Base-by-base conservation (phyloP, 108 stramenopile genomes). In the Cylindrotheca fusiformis region DNA sequence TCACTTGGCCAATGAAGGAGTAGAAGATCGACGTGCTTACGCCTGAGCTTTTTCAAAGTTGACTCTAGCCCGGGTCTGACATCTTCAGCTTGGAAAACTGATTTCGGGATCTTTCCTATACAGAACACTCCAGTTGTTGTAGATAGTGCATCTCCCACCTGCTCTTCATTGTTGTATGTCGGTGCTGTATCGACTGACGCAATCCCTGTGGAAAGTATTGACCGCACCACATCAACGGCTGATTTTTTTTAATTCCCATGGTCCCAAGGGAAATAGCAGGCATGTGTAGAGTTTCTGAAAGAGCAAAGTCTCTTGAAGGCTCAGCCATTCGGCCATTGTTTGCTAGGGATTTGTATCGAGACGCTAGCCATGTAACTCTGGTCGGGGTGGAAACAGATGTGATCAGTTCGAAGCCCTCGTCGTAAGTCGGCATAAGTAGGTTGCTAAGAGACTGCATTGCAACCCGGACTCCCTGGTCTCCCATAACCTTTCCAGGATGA, bases 1-100 rank as follows among this genome's bases (percentile, higher is more conserved):
- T 85, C 87, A 25, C 63, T 75, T 27, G 92, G 92, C 92, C 92
- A 93, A 57, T 93, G 92, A 8, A 93, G 77, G 19, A 93, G 50
- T 12, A 88, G 67, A 29, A 93, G 67, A 57, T 90, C 85, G 29
- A 67, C 87, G 22, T 29, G 55, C 2, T 53, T 21, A 25, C 68
- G 70, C 25, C 69, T 48, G 32, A 93, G 66, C 3, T 56, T 47
- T 0, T 52, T 6, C 10, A 90, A 70, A 20, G 80, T 87, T 19
- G 45, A 50, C 1, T 53, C 52, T n/a, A 90, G 60, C 57, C 84
- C 81, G 0, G 55, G 27, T 0, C 78, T 69, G 1, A 90, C 92
- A 49, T 87, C 61, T 19, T 80, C 63, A n/a, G 85, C 41, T 21
- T 55, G 48, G 8, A 60, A 71, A 17, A 74, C 88, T 19, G 75